Conservation (phyloP, 2,329 filamentous ascomycete genomes). For the Davidsoniella neocaledoniae region DNA sequence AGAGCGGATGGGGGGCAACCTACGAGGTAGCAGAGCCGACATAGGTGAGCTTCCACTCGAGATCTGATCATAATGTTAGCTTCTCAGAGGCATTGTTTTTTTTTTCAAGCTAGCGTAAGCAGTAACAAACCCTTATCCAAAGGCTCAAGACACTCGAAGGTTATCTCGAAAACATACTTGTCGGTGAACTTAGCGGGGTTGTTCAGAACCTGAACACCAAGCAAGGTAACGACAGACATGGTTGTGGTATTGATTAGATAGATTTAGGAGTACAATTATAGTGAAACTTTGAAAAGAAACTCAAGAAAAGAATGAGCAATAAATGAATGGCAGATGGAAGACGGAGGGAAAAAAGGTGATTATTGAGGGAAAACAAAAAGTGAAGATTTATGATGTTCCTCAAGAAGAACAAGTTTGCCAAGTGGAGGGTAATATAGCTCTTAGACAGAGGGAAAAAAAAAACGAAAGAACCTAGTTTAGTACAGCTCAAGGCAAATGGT, state of each 20-base stretch:
- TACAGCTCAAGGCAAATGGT: background rate
- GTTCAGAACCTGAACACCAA: slow-evolving; percentile 91
- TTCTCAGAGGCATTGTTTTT: background rate
- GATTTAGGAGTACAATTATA: slow-evolving; percentile 3
- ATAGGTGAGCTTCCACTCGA: slow-evolving; percentile 99
- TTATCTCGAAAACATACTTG: slow-evolving; percentile 95
- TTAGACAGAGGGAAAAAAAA: background rate
- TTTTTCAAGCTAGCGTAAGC: background rate
- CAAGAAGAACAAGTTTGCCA: background rate
- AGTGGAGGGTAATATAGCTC: slow-evolving; percentile 3
- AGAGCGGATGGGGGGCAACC: slow-evolving; percentile 23
- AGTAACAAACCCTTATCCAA: slow-evolving; percentile 63
- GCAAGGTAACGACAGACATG: slow-evolving; percentile 92
- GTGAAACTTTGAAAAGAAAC: background rate
- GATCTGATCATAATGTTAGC: slow-evolving; percentile 40
- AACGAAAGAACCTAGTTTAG: slow-evolving; percentile 4
- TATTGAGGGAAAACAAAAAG: slow-evolving; percentile 1
- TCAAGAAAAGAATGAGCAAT: slow-evolving; percentile 3
- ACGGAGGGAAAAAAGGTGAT: background rate
- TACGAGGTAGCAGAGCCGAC: slow-evolving; percentile 96
- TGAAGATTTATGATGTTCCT: background rate
- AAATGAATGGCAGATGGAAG: slow-evolving; percentile 3
- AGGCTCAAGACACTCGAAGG: slow-evolving; percentile 90
- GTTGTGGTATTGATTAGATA: slow-evolving; percentile 8
- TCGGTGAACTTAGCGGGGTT: slow-evolving; percentile 90